phyloP scores from a whole-genome alignment of 2,329 filamentous ascomycete genomes.

The Colletotrichum sp. region DNA sequence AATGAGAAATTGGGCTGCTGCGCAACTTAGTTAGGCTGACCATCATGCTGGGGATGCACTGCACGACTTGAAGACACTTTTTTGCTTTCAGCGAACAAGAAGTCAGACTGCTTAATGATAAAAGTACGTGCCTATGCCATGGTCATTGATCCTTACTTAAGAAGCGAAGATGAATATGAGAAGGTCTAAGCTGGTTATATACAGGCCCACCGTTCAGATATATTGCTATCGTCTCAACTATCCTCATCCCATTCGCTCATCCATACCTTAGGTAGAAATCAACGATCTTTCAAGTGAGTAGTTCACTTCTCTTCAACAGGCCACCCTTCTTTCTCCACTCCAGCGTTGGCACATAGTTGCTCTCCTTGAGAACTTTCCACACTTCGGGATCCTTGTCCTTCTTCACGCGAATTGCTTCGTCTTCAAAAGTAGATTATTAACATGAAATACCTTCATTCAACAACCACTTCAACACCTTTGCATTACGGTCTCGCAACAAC shows the following conservation, averaged over 20 bases:
- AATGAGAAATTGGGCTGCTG: constrained; percentile 35
- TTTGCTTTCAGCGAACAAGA: not conserved
- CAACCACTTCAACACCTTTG: not conserved
- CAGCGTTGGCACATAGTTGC: not conserved
- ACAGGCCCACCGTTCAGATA: rapidly evolving
- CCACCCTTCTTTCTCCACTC: too few species aligned
- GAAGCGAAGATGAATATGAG: not conserved
- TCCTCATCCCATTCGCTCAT: not conserved
- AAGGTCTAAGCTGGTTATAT: not conserved
- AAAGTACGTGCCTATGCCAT: not conserved
- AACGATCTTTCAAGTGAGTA: not conserved
- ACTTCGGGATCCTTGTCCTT: not conserved
- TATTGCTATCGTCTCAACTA: not conserved
- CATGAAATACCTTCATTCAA: not conserved
- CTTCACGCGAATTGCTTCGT: not conserved
- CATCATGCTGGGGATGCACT: not conserved
- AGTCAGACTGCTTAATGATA: not conserved
- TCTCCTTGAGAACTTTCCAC: not conserved
- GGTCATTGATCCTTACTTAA: rapidly evolving
- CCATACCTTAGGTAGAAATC: not conserved
- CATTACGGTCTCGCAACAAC: not conserved
- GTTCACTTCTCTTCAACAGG: not conserved
- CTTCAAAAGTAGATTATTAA: not conserved
- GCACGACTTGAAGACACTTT: not conserved
- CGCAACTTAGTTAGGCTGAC: not conserved